These are phyloP conservation scores for Salix exigua DNA, from an alignment of 345 rosid species.

Conservation along the genomic window DNA sequence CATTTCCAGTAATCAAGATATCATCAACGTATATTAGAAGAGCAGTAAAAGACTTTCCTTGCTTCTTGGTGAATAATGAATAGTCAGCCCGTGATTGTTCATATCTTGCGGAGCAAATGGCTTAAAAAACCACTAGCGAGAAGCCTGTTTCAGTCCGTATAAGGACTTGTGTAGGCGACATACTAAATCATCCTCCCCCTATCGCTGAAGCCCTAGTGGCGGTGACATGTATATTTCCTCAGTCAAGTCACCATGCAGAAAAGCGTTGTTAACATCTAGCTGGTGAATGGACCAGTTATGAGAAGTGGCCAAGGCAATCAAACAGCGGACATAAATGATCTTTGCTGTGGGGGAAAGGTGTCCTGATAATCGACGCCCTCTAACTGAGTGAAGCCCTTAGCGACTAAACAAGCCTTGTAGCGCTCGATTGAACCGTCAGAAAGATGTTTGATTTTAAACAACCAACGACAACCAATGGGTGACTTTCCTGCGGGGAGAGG, in stretches of 20 bases:
- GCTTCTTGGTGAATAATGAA: neutral
- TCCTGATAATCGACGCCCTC: too few species aligned
- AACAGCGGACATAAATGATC: too few species aligned
- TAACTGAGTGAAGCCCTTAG: too few species aligned
- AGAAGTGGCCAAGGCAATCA: too few species aligned
- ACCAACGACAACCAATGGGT: too few species aligned
- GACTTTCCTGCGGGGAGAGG: too few species aligned
- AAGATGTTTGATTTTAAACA: too few species aligned
- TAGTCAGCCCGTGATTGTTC: neutral
- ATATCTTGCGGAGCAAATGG: neutral
- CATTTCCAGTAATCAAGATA: slow-evolving; percentile 4
- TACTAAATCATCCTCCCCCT: neutral
- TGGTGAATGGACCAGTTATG: too few species aligned
- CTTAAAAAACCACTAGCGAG: neutral
- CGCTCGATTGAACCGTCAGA: too few species aligned
- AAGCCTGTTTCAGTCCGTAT: neutral
- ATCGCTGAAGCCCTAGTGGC: neutral
- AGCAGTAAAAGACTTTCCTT: neutral
- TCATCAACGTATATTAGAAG: neutral
- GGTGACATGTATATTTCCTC: neutral
- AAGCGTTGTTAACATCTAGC: too few species aligned
- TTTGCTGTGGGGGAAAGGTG: too few species aligned
- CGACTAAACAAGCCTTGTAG: too few species aligned
- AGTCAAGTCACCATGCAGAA: neutral
- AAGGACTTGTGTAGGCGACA: neutral